A percentile compares a stretch with the other conserved stretches of the same genome.
Evolutionary conservation across 495 filamentous ascomycete genomes (phyloP).

Genomic region (Penicillium dipodomyicola): DNA sequence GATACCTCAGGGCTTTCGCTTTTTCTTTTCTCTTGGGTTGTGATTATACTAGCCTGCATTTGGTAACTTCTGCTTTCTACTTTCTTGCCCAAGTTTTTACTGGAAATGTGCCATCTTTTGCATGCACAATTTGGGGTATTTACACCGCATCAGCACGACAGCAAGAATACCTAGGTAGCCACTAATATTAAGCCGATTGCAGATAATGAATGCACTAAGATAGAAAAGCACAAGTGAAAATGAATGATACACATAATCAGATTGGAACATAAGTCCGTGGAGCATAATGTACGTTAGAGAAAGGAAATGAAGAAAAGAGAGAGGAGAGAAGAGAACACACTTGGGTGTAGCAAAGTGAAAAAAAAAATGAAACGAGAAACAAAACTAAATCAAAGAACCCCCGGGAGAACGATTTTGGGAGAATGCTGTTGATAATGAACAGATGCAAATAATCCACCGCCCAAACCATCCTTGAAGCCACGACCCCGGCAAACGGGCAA

Average conservation of each 20-base stretch:
- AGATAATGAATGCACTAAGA: not conserved
- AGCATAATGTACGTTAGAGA: conserved; percentile 33
- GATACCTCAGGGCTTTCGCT: not conserved
- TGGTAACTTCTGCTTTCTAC: not conserved
- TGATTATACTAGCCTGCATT: not conserved
- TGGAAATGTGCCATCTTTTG: not conserved
- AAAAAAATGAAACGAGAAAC: conserved; percentile 15
- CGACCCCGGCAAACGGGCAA: conserved; percentile 8
- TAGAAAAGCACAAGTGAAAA: not conserved
- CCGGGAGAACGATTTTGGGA: conserved; percentile 20
- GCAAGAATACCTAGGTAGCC: not conserved
- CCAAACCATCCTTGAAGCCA: conserved; percentile 8
- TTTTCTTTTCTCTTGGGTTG: not conserved
- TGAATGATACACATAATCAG: conserved; percentile 6
- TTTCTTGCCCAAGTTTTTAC: not conserved
- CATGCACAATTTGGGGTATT: not conserved
- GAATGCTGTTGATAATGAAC: conserved; percentile 8
- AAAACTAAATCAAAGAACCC: conserved; percentile 19
- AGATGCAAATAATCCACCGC: conserved; percentile 11
- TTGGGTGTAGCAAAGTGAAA: conserved; percentile 20
- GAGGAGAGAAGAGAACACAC: conserved; percentile 6
- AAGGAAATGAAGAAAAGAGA: conserved; percentile 12
- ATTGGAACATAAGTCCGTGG: conserved; percentile 17
- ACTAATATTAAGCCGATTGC: not conserved
- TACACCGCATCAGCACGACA: not conserved